Base-by-base conservation (phyloP, 2,329 filamentous ascomycete species). In the Nemania sp. region DNA sequence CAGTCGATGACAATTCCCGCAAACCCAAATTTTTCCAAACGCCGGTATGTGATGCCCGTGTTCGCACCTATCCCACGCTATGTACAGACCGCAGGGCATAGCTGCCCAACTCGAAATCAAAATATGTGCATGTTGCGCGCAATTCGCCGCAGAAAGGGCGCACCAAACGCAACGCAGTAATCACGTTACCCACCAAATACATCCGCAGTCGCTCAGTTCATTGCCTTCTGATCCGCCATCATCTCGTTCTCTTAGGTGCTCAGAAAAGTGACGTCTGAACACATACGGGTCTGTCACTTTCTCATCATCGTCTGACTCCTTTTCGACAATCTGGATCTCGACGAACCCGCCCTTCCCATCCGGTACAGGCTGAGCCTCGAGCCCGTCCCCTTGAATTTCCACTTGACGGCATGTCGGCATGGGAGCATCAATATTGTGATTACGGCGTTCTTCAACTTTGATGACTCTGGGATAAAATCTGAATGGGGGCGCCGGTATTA, bases 391-490 rank as follows among this genome's bases (percentile, higher is more conserved):
- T 14, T 67, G 60, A 9, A 84, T 74, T 54, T 74, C 66, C 24
- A 80, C 75, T 59, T 83, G 79, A 4, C 73, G 73, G 54, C 81
- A 84, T 24, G 63, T 73, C 0, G 80, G 74, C 12, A 68, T 60
- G 1, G 68, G 63, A 1, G 70, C 64, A 14, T 68, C 62, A 7
- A 67, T 54, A 17, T 59, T 64, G 6, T 65, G 50, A 15, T 76
- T 66, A 14, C 81, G 80, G 12, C 79, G 76, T 65, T 84, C 82
- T 46, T 80, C 71, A 36, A 84, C 69, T 63, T 83, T 83, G 53
- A 84, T 69, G 7, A 80, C 74, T 20, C 74, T 75, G 2, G 81
- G 80, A 52, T 82, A 84, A 0, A 70, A 61, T 0, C 73, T 68
- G 1, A 58, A 47, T 1, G 61, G 52, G 15, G 63, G 52, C 12